Base-by-base conservation (phyloP, 768 basidiomycete genomes). In the Nidularia pulvinata region DNA sequence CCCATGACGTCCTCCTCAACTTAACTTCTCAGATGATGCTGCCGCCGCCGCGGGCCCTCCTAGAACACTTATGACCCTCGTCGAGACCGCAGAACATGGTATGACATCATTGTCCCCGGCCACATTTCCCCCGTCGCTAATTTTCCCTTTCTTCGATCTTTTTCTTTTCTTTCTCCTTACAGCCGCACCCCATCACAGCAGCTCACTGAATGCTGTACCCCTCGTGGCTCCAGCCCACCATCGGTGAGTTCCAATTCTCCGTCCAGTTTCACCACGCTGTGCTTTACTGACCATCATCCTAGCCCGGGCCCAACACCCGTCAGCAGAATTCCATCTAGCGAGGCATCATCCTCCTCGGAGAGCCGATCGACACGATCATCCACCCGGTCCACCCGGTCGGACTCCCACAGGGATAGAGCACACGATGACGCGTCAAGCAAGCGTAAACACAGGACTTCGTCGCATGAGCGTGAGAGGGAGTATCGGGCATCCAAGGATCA, bases 61-160 rank as follows among this genome's bases (percentile, higher is more conserved):
- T 51, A 49, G 54, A 33, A 30, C 42, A 33, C 54, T 55, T n/a
- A 49, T 46, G 13, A 51, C 54, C 42, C 50, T 55, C 30, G 36
- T 46, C 34, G 54, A 55, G 46, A 49, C 16, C 7, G 50, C 35
- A 14, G 54, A 51, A 46, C 9, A 39, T 14, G 22, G 47, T 50
- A 55, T 49, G 54, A 49, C 44, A 22, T 19, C 37, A 14, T 33
- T 22, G 11, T 13, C 11, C n/a, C 16, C 44, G 14, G 34, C 35
- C 13, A 14, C 39, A 43, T 43, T 43, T 43, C 39, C 39, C 19
- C 39, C 14, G 19, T 14, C 39, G 39, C 13, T 47, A 42, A 11
- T 42, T 2, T 42, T 11, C 16, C 16, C 39, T 42, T 42, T 42
- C 5, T 11, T 16, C 11, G 39, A 2, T 42, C 16, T 11, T 42